These are phyloP conservation scores for Dothistroma pini DNA, from an alignment of 2,329 filamentous ascomycete species.

Conservation along the genomic window DNA sequence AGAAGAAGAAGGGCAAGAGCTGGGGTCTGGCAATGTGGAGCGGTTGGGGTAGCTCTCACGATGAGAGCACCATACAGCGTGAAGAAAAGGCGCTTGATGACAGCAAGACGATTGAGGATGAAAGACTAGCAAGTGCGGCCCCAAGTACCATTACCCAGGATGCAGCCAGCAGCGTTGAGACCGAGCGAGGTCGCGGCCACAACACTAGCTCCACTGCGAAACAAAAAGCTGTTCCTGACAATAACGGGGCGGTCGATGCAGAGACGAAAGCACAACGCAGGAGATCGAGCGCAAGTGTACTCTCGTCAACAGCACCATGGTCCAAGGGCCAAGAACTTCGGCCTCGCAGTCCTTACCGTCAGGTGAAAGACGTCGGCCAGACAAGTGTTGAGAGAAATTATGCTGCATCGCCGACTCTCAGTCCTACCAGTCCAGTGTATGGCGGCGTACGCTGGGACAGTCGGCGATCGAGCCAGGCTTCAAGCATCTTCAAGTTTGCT, in stretches of 20 bases:
- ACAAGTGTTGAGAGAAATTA: constrained; percentile 11
- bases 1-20: constrained; percentile 45
- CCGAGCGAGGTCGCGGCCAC: neutral
- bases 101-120: constrained; percentile 3
- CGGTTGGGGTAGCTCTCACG: constrained; percentile 83
- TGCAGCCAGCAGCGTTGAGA: constrained; percentile 8
- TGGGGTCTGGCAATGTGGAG: constrained; percentile 80
- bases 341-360: constrained; percentile 23
- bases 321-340: constrained; percentile 13
- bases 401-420: constrained; percentile 8
- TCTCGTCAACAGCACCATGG: constrained; percentile 18
- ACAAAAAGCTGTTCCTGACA: constrained; percentile 13
- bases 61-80: constrained; percentile 67
- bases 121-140: constrained; percentile 8
- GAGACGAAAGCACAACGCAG: constrained; percentile 19
- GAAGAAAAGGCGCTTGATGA: constrained; percentile 48
- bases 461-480: constrained; percentile 22
- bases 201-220: constrained; percentile 2
- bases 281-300: constrained; percentile 22
- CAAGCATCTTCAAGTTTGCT: constrained; percentile 13
- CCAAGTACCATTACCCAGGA: constrained; percentile 1
- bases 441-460: constrained; percentile 14
- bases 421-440: constrained; percentile 6
- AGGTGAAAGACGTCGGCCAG: constrained; percentile 27
- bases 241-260: constrained; percentile 8